phyloP scores from a whole-genome alignment of 345 rosid genomes.

The Kandelia obovata region DNA sequence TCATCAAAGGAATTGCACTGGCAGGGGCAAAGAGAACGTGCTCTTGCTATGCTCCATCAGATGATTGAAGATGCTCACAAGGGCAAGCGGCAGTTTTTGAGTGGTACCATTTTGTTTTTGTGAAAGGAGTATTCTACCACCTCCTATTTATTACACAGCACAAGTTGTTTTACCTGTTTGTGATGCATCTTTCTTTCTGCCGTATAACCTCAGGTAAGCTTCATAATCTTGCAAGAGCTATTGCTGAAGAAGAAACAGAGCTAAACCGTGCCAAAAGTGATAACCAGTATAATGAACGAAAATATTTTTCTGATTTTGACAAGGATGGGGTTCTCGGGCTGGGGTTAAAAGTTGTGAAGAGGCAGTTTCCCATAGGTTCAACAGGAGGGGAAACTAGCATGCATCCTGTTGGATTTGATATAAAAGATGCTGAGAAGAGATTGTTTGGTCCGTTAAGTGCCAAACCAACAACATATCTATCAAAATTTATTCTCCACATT shows the following conservation, averaged over 20 bases:
- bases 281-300: slow-evolving; percentile 35
- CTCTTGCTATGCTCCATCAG: slow-evolving; percentile 85
- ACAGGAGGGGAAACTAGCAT: slow-evolving; percentile 40
- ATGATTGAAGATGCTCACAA: slow-evolving; percentile 97
- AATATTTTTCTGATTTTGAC: slow-evolving; percentile 38
- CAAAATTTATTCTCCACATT: slow-evolving; percentile 88
- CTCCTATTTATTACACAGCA: slow-evolving; percentile 16
- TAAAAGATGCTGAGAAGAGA: slow-evolving; percentile 71
- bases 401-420: slow-evolving; percentile 53
- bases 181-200: slow-evolving; percentile 26
- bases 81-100: slow-evolving; percentile 96
- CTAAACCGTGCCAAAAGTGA: slow-evolving; percentile 46
- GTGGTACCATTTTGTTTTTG: slow-evolving; percentile 50
- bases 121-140: slow-evolving; percentile 3
- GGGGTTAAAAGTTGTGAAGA: slow-evolving; percentile 64
- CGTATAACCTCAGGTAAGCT: slow-evolving; percentile 67
- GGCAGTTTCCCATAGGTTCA: slow-evolving; percentile 44
- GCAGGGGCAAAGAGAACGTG: slow-evolving; percentile 83
- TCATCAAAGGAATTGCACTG: slow-evolving; percentile 64
- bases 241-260: slow-evolving; percentile 86
- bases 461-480: slow-evolving; percentile 77
- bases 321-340: slow-evolving; percentile 86
- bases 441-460: slow-evolving; percentile 71
- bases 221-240: slow-evolving; percentile 93
- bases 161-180: slow-evolving; percentile 13